These are phyloP conservation scores for Omphalea diandra DNA, from an alignment of 441 rosid species.

Conservation along the genomic window DNA sequence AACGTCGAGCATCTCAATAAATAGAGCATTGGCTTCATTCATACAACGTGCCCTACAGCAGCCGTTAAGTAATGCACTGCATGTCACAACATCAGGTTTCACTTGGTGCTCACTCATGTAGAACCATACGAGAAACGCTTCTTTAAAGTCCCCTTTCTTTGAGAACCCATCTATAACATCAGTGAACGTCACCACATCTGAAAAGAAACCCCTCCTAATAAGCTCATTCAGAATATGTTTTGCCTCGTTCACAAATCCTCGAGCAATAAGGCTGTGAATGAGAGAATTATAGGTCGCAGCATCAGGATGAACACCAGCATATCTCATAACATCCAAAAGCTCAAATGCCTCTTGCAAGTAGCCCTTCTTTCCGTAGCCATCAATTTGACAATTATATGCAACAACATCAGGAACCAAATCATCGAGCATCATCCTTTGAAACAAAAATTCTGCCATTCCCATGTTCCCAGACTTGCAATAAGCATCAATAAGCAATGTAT, in stretches of 20 bases:
- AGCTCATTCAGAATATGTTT: constrained; percentile 5
- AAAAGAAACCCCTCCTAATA: constrained; percentile 7
- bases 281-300: not conserved
- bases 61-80: constrained; percentile 15
- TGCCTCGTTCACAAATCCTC: constrained; percentile 9
- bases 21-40: constrained; percentile 16
- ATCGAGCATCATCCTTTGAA: constrained; percentile 2
- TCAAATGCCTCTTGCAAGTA: constrained; percentile 13
- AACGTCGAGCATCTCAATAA: constrained; percentile 16
- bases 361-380: constrained; percentile 14
- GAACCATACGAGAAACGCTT: constrained; percentile 14
- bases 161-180: constrained; percentile 12
- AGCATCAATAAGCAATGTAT: not conserved
- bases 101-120: constrained; percentile 17
- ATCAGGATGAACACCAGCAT: constrained; percentile 4
- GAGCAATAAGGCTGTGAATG: constrained; percentile 9
- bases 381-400: constrained; percentile 9
- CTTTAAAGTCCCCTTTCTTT: constrained; percentile 6
- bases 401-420: constrained; percentile 13
- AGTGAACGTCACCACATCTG: constrained; percentile 12
- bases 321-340: constrained; percentile 9
- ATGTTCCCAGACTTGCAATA: constrained; percentile 8
- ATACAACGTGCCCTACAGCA: not conserved
- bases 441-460: constrained; percentile 2
- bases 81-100: constrained; percentile 15